phyloP scores from a whole-genome alignment of 805 yeast species.

The Suhomyces kilbournensis region DNA sequence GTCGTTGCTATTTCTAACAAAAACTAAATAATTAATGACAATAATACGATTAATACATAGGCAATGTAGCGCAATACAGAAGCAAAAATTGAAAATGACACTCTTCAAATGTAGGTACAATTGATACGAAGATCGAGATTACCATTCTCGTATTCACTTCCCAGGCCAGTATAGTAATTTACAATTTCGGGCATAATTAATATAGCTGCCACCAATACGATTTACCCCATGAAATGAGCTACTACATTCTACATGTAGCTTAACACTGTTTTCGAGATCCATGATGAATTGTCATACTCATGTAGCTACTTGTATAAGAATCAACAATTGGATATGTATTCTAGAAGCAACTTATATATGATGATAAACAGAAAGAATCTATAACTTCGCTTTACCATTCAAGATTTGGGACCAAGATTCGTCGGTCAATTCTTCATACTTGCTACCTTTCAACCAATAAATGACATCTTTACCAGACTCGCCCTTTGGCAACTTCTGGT shows the following conservation, averaged over 20 bases:
- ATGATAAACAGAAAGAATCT: constrained; percentile 1
- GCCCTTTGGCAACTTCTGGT: constrained; percentile 70
- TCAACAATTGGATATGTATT: background rate
- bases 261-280: too few relatives aligned
- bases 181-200: too few relatives aligned
- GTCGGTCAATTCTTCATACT: constrained; percentile 56
- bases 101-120: too few relatives aligned
- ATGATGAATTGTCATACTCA: background rate
- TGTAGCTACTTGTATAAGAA: background rate
- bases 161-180: too few relatives aligned
- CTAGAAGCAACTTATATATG: background rate
- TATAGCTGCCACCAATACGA: background rate
- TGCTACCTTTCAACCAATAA: constrained; percentile 63
- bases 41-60: background rate
- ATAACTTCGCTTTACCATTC: constrained; percentile 40
- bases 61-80: too few relatives aligned
- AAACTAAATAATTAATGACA: constrained; percentile 3
- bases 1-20: constrained; percentile 88
- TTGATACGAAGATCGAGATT: too few relatives aligned
- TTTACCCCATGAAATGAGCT: too few relatives aligned
- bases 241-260: too few relatives aligned
- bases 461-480: constrained; percentile 54
- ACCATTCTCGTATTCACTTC: too few relatives aligned
- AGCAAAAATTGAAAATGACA: too few relatives aligned
- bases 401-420: constrained; percentile 51